Evolutionary conservation across 768 basidiomycete genomes (phyloP).

Genomic region (Collybia nuda): DNA sequence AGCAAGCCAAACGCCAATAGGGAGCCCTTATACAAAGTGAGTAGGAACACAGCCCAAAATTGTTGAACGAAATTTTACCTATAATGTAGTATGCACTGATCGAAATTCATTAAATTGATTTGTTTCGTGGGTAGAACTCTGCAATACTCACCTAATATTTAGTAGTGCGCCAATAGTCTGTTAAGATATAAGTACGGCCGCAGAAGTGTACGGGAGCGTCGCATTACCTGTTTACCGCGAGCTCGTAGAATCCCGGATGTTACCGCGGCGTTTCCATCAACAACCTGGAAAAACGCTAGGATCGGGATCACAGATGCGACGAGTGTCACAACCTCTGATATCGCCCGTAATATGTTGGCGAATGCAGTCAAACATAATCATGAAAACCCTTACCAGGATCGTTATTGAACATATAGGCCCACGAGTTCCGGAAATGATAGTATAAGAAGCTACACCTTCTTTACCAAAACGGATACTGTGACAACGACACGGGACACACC

Average conservation of each 20-base stretch:
- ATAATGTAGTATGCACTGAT: slow-evolving; percentile 75
- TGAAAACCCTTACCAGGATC: slow-evolving; percentile 45
- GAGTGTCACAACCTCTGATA: slow-evolving; percentile 48
- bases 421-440: slow-evolving; percentile 57
- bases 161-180: slow-evolving; percentile 73
- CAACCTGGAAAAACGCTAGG: slow-evolving; percentile 77
- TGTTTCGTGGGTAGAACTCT: background rate
- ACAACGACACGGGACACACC: slow-evolving; percentile 34
- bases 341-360: background rate
- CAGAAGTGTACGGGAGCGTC: background rate
- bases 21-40: slow-evolving; percentile 50
- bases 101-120: background rate
- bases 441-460: slow-evolving; percentile 42
- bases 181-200: background rate
- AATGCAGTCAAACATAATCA: background rate
- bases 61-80: slow-evolving; percentile 32
- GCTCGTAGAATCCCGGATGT: slow-evolving; percentile 79
- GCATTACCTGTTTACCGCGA: slow-evolving; percentile 66
- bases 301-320: slow-evolving; percentile 73
- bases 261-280: slow-evolving; percentile 72
- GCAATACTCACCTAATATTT: slow-evolving; percentile 57
- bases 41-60: background rate
- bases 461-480: background rate
- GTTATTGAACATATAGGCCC: slow-evolving; percentile 73
- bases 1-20: slow-evolving; percentile 74